A percentile compares a stretch with the other conserved stretches of the same genome.
These are phyloP conservation scores for Chlorella sp. DNA, from an alignment of 139 green algal genomes.

Conservation along the genomic window DNA sequence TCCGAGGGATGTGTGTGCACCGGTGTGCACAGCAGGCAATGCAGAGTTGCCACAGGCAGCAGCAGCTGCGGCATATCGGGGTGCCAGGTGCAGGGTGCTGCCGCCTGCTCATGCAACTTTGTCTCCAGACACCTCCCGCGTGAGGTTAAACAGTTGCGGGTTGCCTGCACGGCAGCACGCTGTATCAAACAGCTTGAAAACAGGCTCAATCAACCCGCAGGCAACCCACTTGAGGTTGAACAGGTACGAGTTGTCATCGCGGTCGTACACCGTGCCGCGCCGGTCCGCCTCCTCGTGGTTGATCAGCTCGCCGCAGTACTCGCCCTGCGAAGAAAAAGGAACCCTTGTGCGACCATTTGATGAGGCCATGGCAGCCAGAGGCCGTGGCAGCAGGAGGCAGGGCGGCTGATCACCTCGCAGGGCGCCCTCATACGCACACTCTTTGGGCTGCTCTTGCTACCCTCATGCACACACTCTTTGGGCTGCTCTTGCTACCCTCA, in stretches of 20 bases:
- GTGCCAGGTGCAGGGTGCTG: too few relatives aligned
- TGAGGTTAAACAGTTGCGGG: constrained; percentile 91
- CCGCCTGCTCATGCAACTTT: background rate
- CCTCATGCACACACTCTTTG: too few relatives aligned
- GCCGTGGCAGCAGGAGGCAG: background rate
- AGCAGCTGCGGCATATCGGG: too few relatives aligned
- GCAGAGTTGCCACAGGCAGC: background rate
- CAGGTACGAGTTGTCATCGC: constrained; percentile 88
- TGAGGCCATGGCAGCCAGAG: too few relatives aligned
- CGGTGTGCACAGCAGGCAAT: background rate
- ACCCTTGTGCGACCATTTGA: too few relatives aligned
- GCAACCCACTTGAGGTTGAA: constrained; percentile 84
- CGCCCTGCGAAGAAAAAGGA: constrained; percentile 47
- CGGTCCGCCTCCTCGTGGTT: constrained; percentile 87
- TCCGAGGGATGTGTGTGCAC: background rate
- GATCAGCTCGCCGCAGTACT: constrained; percentile 92
- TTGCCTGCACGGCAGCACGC: background rate
- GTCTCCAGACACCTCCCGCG: constrained; percentile 19
- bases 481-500: too few relatives aligned
- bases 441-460: too few relatives aligned
- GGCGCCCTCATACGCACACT: too few relatives aligned
- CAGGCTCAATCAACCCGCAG: too few relatives aligned
- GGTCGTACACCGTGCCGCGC: constrained; percentile 88
- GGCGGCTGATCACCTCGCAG: too few relatives aligned
- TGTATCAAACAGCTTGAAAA: too few relatives aligned